A percentile compares a stretch with the other conserved stretches of the same genome.
These are phyloP conservation scores for Physaria fendleri DNA, from an alignment of 345 rosid species.

Conservation along the genomic window DNA sequence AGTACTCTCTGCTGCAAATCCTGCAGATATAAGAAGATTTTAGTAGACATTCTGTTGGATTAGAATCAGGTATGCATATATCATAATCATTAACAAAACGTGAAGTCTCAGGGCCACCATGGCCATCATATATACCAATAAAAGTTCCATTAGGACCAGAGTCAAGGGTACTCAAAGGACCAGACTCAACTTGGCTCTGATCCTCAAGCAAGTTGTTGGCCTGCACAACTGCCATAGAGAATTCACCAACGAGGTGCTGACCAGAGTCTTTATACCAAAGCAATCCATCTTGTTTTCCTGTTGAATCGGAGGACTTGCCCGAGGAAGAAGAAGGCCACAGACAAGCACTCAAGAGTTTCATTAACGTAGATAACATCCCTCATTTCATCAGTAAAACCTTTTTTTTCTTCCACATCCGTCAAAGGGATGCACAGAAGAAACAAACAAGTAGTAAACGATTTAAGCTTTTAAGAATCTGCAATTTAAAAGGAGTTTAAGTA, in stretches of 20 bases:
- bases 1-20: slow-evolving; percentile 62
- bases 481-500: not conserved
- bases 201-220: slow-evolving; percentile 68
- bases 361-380: slow-evolving; percentile 78
- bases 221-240: slow-evolving; percentile 92
- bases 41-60: too few species aligned
- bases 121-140: slow-evolving; percentile 89
- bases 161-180: slow-evolving; percentile 65
- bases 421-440: not conserved
- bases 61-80: too few species aligned
- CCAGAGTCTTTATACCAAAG: slow-evolving; percentile 92
- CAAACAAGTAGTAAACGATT: not conserved
- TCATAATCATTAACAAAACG: slow-evolving; percentile 76
- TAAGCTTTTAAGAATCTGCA: slow-evolving; percentile 1
- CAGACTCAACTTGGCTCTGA: slow-evolving; percentile 93
- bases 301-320: slow-evolving; percentile 41
- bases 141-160: slow-evolving; percentile 85
- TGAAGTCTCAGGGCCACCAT: slow-evolving; percentile 93
- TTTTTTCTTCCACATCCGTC: too few species aligned
- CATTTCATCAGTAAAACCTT: too few species aligned
- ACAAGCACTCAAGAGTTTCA: slow-evolving; percentile 71
- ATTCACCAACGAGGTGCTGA: slow-evolving; percentile 78
- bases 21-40: too few species aligned
- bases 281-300: slow-evolving; percentile 77
- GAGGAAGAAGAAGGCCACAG: slow-evolving; percentile 58